phyloP scores from a whole-genome alignment of 169 alveolate species.

The Cryptosporidium xiaoi region DNA sequence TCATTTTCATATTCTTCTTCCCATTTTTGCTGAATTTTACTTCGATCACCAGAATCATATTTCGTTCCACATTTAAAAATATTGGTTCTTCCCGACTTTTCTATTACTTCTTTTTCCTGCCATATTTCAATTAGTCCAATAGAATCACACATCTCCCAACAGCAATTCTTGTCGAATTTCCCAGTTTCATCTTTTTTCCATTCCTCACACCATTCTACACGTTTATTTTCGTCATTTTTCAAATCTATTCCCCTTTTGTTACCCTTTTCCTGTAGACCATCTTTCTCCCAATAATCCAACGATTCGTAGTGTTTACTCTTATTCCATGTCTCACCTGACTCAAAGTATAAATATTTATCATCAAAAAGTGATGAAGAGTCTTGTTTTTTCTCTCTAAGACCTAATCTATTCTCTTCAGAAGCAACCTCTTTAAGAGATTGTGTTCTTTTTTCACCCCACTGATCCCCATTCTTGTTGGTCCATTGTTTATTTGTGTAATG shows the following conservation, averaged over 20 bases:
- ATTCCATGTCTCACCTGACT: conserved; percentile 27
- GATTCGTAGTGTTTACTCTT: conserved; percentile 22
- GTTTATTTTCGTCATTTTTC: neutral
- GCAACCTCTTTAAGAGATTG: neutral
- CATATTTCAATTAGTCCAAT: conserved; percentile 52
- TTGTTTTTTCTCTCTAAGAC: neutral
- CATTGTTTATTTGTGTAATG: conserved; percentile 36
- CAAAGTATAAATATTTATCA: conserved; percentile 6
- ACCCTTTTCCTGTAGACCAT: conserved; percentile 18
- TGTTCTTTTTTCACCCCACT: conserved; percentile 68
- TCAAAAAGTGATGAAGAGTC: no score
- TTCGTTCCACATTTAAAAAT: conserved; percentile 7
- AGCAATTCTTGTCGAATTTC: conserved; percentile 3
- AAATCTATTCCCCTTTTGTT: conserved; percentile 34
- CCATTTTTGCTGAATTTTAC: conserved; percentile 24
- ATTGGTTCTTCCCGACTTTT: conserved; percentile 13
- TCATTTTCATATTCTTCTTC: conserved; percentile 54
- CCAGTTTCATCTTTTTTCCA: conserved; percentile 30
- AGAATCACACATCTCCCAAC: conserved; percentile 37
- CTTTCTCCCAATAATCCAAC: conserved; percentile 45
- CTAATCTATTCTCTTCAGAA: neutral
- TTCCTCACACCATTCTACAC: conserved; percentile 38
- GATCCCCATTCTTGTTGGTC: conserved; percentile 46
- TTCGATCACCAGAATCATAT: conserved; percentile 23
- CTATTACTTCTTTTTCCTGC: conserved; percentile 25